These are phyloP conservation scores for Cantharellus cinnabarinus DNA, from an alignment of 768 basidiomycete genomes.

Conservation along the genomic window DNA sequence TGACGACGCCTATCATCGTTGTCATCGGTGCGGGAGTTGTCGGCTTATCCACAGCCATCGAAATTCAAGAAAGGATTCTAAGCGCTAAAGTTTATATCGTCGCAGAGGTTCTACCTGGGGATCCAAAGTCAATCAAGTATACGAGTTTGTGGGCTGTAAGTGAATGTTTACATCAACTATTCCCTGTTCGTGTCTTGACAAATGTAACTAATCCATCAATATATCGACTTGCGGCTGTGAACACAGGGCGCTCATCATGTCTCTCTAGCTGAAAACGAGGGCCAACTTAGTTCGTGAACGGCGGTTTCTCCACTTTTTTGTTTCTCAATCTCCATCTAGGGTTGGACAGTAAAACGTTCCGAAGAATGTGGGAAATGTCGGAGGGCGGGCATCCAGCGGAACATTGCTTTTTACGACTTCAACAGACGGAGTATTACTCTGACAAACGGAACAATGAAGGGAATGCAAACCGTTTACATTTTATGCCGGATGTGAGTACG, in stretches of 20 bases:
- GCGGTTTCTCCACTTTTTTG: not conserved
- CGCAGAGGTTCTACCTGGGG: constrained; percentile 51
- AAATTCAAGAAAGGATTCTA: constrained; percentile 44
- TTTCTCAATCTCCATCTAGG: constrained; percentile 18
- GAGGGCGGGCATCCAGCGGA: constrained; percentile 30
- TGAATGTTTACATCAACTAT: constrained; percentile 12
- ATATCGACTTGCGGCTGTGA: not conserved
- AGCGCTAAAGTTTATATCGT: constrained; percentile 35
- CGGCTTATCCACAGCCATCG: constrained; percentile 56
- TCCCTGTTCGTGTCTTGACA: not conserved
- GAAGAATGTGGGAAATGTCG: constrained; percentile 56
- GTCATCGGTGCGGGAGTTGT: constrained; percentile 38
- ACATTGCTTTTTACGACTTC: constrained; percentile 40
- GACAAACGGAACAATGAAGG: constrained; percentile 3
- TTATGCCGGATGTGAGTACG: constrained; percentile 17
- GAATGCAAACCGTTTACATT: not conserved
- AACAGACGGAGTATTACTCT: constrained; percentile 24
- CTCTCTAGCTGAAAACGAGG: constrained; percentile 31
- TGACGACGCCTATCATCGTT: constrained; percentile 10
- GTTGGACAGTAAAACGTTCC: constrained; percentile 52
- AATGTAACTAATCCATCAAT: not conserved
- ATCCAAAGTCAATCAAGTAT: constrained; percentile 51
- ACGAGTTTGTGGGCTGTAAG: constrained; percentile 66
- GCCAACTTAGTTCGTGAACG: constrained; percentile 30
- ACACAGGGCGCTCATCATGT: constrained; percentile 68